Base-by-base conservation (phyloP, 2,329 filamentous ascomycete genomes). In the Neurospora sp. region DNA sequence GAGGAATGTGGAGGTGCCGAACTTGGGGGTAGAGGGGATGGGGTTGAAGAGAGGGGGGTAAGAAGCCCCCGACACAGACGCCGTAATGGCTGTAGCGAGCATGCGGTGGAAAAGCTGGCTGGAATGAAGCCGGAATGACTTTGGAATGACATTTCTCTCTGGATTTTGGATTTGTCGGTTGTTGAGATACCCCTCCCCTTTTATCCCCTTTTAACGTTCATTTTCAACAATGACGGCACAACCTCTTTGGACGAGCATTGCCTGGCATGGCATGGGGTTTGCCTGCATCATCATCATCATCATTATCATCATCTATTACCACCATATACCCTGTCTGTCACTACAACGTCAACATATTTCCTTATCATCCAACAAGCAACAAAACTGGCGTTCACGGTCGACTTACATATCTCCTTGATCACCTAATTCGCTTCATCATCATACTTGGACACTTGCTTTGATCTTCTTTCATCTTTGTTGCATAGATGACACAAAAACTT, bases 1-100 rank as follows among this genome's bases (percentile, higher is more conserved):
- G 71, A 83, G 82, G 73, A 87, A 89, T 62, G 88, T 95, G 57
- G 92, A 95, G 78, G 89, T 90, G 57, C 89, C 89, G 2, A 83
- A 82, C 6, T 80, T 92, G 28, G 85, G 86, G 1, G 86, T 91
- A 6, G 89, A 92, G 73, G 86, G 87, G 2, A 87, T 91, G 74
- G 75, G 74, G 6, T 66, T 76, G 68, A 62, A 62, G 15, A 33
- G 52, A 62, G 52, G 52, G 8, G 52, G 52, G 10, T 62, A 36
- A 36, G 8, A 62, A 17, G 8, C 15, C 12, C 28, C 28, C 28
- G 52, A 57, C 6, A 57, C 23, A 69, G 40, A 67, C 69, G 68
- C 73, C 67, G 40, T 73, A 67, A 73, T 62, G 36, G 65, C 11
- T 28, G 19, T 40, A 68, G 38, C 36, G 66, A 33, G 39, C 37